Conservation (phyloP, 75 land plant genomes). For the Azolla pinnata region DNA sequence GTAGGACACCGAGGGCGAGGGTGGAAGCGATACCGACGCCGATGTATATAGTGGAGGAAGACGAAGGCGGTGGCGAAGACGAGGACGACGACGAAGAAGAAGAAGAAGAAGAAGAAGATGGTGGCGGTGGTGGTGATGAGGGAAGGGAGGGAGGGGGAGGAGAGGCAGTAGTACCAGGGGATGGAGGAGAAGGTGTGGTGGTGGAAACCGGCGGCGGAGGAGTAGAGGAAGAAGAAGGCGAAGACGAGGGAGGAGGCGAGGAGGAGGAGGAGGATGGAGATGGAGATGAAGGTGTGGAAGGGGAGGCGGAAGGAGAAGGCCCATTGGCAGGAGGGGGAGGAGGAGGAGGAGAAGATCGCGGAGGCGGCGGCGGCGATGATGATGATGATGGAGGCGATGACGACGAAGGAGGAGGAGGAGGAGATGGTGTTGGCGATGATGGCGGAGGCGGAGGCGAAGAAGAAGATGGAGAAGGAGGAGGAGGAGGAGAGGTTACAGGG, state of each 20-base stretch:
- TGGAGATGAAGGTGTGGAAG: conserved; percentile 25
- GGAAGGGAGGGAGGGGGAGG: conserved; percentile 9
- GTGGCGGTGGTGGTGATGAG: conserved; percentile 5
- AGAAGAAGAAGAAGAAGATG: conserved; percentile 20
- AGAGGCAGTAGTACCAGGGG: conserved; percentile 14
- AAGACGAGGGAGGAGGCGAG: conserved; percentile 7
- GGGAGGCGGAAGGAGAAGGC: conserved; percentile 24
- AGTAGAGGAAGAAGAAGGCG: conserved; percentile 8
- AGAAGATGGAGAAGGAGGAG: conserved; percentile 28
- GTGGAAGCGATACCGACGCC: conserved; percentile 2
- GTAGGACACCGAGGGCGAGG: conserved; percentile 25
- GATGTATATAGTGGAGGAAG: conserved; percentile 8
- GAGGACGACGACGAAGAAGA: conserved; percentile 10
- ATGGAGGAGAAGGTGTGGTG: conserved; percentile 14
- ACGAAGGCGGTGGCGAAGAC: conserved; percentile 11
- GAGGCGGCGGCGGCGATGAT: conserved; percentile 18
- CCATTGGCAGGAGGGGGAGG: conserved; percentile 14
- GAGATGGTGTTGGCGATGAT: conserved; percentile 2
- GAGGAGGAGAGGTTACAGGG: conserved; percentile 24
- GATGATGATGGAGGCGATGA: conserved; percentile 12
- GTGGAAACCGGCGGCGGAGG: conserved; percentile 4
- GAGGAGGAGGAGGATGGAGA: conserved; percentile 7
- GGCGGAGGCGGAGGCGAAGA: conserved; percentile 7
- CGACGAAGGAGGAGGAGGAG: conserved; percentile 7
- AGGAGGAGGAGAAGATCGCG: conserved; percentile 20